These are phyloP conservation scores for Saccharomycopsis olivae DNA, from an alignment of 805 yeast genomes.

Conservation along the genomic window DNA sequence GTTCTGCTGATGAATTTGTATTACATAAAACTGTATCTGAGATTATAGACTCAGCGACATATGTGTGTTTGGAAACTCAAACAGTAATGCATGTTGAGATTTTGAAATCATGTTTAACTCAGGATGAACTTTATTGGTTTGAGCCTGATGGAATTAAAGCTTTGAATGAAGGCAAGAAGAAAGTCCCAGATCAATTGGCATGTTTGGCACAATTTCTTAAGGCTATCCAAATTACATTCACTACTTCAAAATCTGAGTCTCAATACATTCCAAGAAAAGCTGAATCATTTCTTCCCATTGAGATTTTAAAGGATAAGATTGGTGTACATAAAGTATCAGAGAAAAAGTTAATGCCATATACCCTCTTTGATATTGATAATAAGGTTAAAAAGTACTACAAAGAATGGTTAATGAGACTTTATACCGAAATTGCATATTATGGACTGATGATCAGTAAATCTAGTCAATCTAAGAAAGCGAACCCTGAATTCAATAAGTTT, in stretches of 20 bases:
- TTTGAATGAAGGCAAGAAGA: slow-evolving; percentile 22
- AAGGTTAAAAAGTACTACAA: too few species aligned
- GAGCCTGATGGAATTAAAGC: slow-evolving; percentile 37
- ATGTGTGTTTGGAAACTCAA: slow-evolving; percentile 34
- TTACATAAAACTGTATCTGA: slow-evolving; percentile 1
- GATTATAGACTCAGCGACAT: slow-evolving; percentile 38
- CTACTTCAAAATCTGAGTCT: too few species aligned
- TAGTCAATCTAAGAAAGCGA: too few species aligned
- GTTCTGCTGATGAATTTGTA: not conserved
- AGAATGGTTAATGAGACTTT: slow-evolving; percentile 42
- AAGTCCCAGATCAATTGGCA: slow-evolving; percentile 22
- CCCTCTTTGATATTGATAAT: too few species aligned
- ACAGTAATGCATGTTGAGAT: slow-evolving; percentile 44
- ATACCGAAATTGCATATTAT: slow-evolving; percentile 40
- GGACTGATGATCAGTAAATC: too few species aligned
- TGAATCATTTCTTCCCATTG: too few species aligned
- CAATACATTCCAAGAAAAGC: too few species aligned
- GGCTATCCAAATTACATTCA: too few species aligned
- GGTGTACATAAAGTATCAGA: too few species aligned
- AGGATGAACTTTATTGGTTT: slow-evolving; percentile 36
- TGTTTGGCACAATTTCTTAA: too few species aligned
- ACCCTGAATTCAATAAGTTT: slow-evolving; percentile 23
- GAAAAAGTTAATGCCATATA: too few species aligned
- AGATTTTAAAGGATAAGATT: too few species aligned
- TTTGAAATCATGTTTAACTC: slow-evolving; percentile 31